A percentile compares a stretch with the other conserved stretches of the same genome.
Evolutionary conservation across 768 basidiomycete species (phyloP).

Genomic region (Lactifluus echinatus): DNA sequence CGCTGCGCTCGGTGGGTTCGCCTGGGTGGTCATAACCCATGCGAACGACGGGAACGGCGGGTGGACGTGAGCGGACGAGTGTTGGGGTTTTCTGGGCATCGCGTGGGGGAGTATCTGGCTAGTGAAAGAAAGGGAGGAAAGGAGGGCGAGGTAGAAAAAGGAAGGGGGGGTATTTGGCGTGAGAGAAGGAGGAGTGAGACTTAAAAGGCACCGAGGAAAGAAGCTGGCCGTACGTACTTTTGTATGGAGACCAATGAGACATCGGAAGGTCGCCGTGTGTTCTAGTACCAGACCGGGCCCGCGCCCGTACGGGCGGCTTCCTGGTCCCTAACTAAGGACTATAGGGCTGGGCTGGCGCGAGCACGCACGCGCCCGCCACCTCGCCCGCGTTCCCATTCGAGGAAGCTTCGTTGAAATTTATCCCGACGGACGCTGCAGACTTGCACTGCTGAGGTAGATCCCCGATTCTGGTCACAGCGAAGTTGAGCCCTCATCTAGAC

Average conservation of each 20-base stretch:
- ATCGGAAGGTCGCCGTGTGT: slow-evolving; percentile 4
- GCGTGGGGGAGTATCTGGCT: background rate
- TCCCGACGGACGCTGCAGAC: background rate
- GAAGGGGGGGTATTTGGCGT: no score
- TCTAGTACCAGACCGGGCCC: background rate
- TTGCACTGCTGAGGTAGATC: background rate
- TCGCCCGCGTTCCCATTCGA: background rate
- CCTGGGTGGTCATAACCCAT: slow-evolving; percentile 11
- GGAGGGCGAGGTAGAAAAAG: background rate
- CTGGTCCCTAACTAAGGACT: background rate
- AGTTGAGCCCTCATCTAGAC: background rate
- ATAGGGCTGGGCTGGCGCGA: background rate
- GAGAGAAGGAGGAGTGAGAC: background rate
- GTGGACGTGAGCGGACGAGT: background rate
- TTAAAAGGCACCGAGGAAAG: background rate
- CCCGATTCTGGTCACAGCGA: background rate
- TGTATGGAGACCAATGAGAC: background rate
- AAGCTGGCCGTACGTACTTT: background rate
- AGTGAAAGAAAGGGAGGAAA: background rate
- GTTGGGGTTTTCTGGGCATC: background rate
- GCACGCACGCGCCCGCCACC: background rate
- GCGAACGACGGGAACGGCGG: slow-evolving; percentile 15
- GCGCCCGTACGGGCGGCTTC: background rate
- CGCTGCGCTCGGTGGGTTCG: slow-evolving; percentile 1
- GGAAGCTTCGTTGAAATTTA: background rate